These are phyloP conservation scores for Recurvomyces mirabilis DNA, from an alignment of 495 filamentous ascomycete genomes.

Conservation along the genomic window DNA sequence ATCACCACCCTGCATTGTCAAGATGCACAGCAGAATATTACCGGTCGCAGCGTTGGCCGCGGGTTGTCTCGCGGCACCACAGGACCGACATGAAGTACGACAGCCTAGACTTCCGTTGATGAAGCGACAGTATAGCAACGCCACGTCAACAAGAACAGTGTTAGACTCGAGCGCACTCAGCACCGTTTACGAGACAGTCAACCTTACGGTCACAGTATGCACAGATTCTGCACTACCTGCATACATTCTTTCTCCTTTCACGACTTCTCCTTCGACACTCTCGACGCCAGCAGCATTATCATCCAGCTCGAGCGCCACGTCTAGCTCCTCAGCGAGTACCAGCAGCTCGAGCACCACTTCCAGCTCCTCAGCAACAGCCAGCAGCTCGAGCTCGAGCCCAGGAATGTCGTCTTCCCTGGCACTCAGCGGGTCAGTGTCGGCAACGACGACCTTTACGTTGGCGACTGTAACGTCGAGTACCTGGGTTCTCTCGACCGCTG, in stretches of 20 bases:
- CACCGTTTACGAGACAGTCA: conserved; percentile 2
- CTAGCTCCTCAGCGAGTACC: too few relatives aligned
- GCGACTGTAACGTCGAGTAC: too few relatives aligned
- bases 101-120: neutral
- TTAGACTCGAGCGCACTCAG: neutral
- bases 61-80: neutral
- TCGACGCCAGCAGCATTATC: too few relatives aligned
- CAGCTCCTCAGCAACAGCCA: neutral
- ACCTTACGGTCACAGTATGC: conserved; percentile 1
- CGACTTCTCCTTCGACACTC: too few relatives aligned
- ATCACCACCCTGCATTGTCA: neutral
- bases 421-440: too few relatives aligned
- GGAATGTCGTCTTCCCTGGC: too few relatives aligned
- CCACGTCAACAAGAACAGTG: neutral
- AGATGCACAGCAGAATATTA: neutral
- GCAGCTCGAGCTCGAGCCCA: neutral
- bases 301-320: too few relatives aligned
- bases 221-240: too few relatives aligned
- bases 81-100: neutral
- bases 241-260: too few relatives aligned
- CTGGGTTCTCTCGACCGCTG: too few relatives aligned
- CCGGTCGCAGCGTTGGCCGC: conserved; percentile 1
- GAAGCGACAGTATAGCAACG: neutral
- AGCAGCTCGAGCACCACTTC: too few relatives aligned
- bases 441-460: too few relatives aligned